Percentiles rank a stretch among this genome's conserved stretches.
Conservation (phyloP, 805 yeast genomes). For the Starmera caribaea region DNA sequence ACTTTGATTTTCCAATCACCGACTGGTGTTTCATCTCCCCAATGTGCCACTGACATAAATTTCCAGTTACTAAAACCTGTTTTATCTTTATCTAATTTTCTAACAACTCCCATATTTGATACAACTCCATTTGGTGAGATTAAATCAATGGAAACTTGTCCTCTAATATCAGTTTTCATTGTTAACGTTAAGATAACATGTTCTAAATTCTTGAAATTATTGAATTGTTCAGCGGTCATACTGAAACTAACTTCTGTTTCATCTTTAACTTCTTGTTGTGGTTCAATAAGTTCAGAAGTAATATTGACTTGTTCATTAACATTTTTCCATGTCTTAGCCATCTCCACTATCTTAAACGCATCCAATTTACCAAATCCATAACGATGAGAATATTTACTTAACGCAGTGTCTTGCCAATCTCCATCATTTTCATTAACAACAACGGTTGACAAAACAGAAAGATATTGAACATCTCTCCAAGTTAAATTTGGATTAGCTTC, state of each 20-base stretch:
- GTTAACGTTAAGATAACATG: slow-evolving; percentile 80
- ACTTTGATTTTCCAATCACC: slow-evolving; percentile 83
- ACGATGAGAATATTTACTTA: slow-evolving; percentile 67
- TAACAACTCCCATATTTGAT: slow-evolving; percentile 63
- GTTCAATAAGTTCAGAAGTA: slow-evolving; percentile 23
- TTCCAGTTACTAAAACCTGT: slow-evolving; percentile 76
- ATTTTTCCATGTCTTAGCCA: slow-evolving; percentile 66
- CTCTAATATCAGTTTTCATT: slow-evolving; percentile 56
- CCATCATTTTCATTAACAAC: slow-evolving; percentile 61
- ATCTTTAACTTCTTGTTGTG: slow-evolving; percentile 13
- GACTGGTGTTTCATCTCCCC: slow-evolving; percentile 81
- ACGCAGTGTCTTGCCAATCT: slow-evolving; percentile 62
- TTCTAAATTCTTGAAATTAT: slow-evolving; percentile 65
- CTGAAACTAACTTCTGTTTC: slow-evolving; percentile 28
- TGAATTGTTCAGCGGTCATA: slow-evolving; percentile 39
- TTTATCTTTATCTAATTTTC: slow-evolving; percentile 46
- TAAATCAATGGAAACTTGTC: slow-evolving; percentile 55
- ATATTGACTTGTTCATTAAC: slow-evolving; percentile 93
- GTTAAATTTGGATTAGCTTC: slow-evolving; percentile 80
- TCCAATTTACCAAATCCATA: slow-evolving; percentile 93
- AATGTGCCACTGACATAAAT: slow-evolving; percentile 95
- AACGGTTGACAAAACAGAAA: slow-evolving; percentile 62
- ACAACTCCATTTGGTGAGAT: slow-evolving; percentile 67
- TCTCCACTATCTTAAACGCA: slow-evolving; percentile 61
- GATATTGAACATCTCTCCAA: slow-evolving; percentile 93